Conservation (phyloP, 306 rosid species). For the Leucaena leucocephala region DNA sequence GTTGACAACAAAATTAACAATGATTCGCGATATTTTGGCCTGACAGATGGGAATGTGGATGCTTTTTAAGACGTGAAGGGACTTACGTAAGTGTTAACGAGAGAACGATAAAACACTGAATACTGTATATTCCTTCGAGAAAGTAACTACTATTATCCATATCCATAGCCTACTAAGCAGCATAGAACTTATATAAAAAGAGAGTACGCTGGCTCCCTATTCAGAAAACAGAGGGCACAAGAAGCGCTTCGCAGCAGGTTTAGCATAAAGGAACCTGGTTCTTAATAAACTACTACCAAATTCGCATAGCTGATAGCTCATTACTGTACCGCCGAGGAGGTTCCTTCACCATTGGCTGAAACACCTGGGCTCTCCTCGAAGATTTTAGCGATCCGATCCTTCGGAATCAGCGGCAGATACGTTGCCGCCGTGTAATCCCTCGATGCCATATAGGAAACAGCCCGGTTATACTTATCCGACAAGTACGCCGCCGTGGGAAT, state of each 20-base stretch:
- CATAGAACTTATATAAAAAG: too few species aligned
- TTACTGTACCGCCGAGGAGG: slow-evolving; percentile 9
- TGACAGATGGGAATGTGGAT: too few species aligned
- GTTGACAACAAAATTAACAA: too few species aligned
- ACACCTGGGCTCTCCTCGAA: slow-evolving; percentile 36
- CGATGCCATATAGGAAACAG: slow-evolving; percentile 36
- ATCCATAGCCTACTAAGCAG: too few species aligned
- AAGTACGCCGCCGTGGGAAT: slow-evolving; percentile 52
- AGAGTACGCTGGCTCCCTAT: too few species aligned
- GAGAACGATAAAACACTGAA: too few species aligned
- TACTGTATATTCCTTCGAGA: too few species aligned
- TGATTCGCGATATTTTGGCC: too few species aligned
- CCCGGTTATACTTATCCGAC: slow-evolving; percentile 49
- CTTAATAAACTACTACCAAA: too few species aligned
- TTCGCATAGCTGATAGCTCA: neutral
- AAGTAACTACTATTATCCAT: too few species aligned
- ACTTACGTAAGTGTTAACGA: too few species aligned
- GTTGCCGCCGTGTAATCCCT: slow-evolving; percentile 34
- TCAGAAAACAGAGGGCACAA: neutral
- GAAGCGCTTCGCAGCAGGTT: neutral
- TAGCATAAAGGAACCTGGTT: neutral
- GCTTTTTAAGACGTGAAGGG: too few species aligned
- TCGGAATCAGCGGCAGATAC: slow-evolving; percentile 51
- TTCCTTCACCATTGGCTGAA: slow-evolving; percentile 20
- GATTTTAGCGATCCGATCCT: slow-evolving; percentile 43